Base-by-base conservation (phyloP, 106 monocot genomes). In the Ottelia alismoides region DNA sequence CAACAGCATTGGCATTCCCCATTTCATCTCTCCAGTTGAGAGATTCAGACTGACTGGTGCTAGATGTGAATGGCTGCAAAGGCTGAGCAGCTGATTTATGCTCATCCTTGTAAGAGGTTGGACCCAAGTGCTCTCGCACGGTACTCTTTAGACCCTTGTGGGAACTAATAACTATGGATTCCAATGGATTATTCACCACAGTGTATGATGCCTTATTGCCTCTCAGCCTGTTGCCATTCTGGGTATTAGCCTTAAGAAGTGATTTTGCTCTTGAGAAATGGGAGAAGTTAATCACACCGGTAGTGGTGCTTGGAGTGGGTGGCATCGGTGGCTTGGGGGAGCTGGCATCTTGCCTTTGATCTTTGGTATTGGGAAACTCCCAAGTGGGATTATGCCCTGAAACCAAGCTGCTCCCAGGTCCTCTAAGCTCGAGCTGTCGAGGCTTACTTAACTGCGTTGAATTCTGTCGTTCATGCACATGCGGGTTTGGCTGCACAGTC, bases 231-330 rank as follows among this genome's bases (percentile, higher is more conserved):
- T 81, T 77, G 1, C 45, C 30, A 46, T 57, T 70, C 23, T 71
- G 49, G 27, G 70, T 50, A 51, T 56, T 82, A 18, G 69, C 70
- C 48, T 73, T 76, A 28, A 45, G 64, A n/a, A 70, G 55, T 11
- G 76, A 31, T 25, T 46, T 49, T 1, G 82, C 73, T 47, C 83
- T 79, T 0, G 75, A 61, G 54, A 90, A 84, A 62, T 75, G 80
- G 14, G 84, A 66, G 53, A 80, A 84, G 40, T 90, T 83, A 70
- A 72, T 74, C 57, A 74, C 14, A 31, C 63, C 61, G 2, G 60
- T 19, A 46, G 52, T 53, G 48, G 53, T 52, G 28, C 54, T 51
- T 2, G 32, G 43, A 3, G 5, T 21, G 25, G 27, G 32, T 20
- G 65, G 55, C 47, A n/a, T 68, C 65, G 0, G 75, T 59, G 35